Percentiles rank a stretch among this genome's conserved stretches.
Evolutionary conservation across 805 yeast species (phyloP).

Genomic region (Candida qinlingensis): DNA sequence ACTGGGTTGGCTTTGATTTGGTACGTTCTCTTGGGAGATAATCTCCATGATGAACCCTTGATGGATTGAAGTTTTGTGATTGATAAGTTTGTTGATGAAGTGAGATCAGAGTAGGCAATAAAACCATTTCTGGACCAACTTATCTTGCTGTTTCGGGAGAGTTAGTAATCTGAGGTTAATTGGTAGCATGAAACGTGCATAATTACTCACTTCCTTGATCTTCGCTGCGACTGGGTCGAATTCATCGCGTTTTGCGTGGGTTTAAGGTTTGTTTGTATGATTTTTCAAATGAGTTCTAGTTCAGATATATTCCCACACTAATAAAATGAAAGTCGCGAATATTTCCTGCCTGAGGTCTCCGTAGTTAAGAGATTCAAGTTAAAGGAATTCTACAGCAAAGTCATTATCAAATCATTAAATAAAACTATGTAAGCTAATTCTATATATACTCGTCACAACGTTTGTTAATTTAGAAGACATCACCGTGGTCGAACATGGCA

Average conservation of each 20-base stretch:
- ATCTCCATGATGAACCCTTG: slow-evolving; percentile 75
- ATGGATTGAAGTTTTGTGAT: slow-evolving; percentile 43
- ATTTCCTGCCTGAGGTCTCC: background rate
- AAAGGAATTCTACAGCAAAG: background rate
- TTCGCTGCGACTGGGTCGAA: background rate
- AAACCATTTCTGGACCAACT: slow-evolving; percentile 82
- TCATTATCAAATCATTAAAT: slow-evolving; percentile 5
- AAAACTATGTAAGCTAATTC: slow-evolving; percentile 9
- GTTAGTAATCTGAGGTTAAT: background rate
- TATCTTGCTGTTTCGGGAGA: slow-evolving; percentile 9
- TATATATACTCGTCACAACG: slow-evolving; percentile 4
- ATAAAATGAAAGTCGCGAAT: background rate
- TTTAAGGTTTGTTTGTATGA: too few relatives aligned
- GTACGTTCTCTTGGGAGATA: slow-evolving; percentile 28
- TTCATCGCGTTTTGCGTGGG: background rate
- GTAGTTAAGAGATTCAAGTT: background rate
- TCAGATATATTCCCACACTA: background rate
- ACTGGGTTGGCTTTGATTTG: slow-evolving; percentile 22
- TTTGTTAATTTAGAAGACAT: slow-evolving; percentile 34
- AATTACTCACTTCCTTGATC: background rate
- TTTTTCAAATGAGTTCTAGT: too few relatives aligned
- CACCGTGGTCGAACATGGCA: slow-evolving; percentile 98
- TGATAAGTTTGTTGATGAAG: slow-evolving; percentile 29
- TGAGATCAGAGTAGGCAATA: slow-evolving; percentile 59
- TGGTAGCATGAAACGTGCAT: too few relatives aligned